Percentiles rank a stretch among this genome's conserved stretches.
These are phyloP conservation scores for Nannochloris sp. DNA, from an alignment of 139 green algal species.

Conservation along the genomic window DNA sequence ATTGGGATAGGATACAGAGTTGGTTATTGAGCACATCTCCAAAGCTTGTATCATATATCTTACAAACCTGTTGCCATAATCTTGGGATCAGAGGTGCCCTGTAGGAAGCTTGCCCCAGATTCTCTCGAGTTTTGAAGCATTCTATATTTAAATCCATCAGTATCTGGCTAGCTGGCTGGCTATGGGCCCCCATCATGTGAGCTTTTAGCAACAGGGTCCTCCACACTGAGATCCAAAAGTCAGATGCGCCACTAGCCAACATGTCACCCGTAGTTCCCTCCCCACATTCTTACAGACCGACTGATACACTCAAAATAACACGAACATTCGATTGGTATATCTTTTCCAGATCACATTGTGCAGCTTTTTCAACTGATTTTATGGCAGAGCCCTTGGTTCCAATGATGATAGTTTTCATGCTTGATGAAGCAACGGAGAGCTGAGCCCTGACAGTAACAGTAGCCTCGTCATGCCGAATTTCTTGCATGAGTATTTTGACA, in stretches of 20 bases:
- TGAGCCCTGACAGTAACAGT: neutral
- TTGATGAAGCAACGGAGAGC: slow-evolving; percentile 22
- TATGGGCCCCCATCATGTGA: too few species aligned
- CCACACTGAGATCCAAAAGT: too few species aligned
- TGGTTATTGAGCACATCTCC: neutral
- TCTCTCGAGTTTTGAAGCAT: too few species aligned
- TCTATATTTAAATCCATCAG: too few species aligned
- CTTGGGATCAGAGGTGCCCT: too few species aligned
- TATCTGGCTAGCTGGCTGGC: too few species aligned
- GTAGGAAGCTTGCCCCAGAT: too few species aligned
- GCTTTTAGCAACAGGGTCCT: too few species aligned
- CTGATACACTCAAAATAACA: slow-evolving; percentile 27
- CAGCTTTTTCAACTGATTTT: slow-evolving; percentile 6
- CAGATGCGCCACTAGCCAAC: too few species aligned
- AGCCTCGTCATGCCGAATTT: neutral
- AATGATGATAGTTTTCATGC: slow-evolving; percentile 31
- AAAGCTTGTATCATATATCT: neutral
- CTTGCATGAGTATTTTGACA: neutral
- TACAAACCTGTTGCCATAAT: too few species aligned
- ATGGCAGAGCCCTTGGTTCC: slow-evolving; percentile 25
- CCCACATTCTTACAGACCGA: neutral
- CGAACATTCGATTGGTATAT: slow-evolving; percentile 19
- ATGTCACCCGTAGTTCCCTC: too few species aligned
- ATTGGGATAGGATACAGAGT: neutral
- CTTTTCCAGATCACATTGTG: slow-evolving; percentile 15